phyloP scores from a whole-genome alignment of 768 basidiomycete genomes.

The Peribolospora baueri region DNA sequence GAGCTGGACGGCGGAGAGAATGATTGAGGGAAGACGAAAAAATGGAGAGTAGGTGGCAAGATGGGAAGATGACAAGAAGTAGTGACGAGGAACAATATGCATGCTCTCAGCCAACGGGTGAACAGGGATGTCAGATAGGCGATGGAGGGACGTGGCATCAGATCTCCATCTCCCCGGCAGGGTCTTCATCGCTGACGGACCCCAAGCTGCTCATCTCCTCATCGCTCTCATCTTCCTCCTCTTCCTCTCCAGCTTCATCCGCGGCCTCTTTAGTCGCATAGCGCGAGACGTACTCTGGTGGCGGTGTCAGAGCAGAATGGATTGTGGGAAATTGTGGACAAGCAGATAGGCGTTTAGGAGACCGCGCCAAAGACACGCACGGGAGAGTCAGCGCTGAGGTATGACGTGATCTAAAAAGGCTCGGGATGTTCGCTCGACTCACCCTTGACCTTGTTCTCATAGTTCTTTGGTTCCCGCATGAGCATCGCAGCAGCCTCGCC shows the following conservation, averaged over 20 bases:
- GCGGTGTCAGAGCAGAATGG: too few relatives aligned
- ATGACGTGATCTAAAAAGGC: background rate
- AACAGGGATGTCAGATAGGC: too few relatives aligned
- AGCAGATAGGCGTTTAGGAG: background rate
- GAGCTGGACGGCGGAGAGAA: too few relatives aligned
- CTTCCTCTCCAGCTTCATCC: constrained; percentile 41
- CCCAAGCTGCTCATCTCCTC: constrained; percentile 20
- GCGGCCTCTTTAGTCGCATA: constrained; percentile 78
- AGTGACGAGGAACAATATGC: too few relatives aligned
- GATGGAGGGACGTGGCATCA: background rate
- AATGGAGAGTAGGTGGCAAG: too few relatives aligned
- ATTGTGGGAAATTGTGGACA: too few relatives aligned
- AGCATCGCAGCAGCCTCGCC: constrained; percentile 92
- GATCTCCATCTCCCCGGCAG: constrained; percentile 10
- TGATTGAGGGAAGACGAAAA: too few relatives aligned
- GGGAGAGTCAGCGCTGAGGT: background rate
- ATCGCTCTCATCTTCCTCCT: constrained; percentile 40
- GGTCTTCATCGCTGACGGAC: constrained; percentile 16
- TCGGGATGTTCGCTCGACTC: constrained; percentile 9
- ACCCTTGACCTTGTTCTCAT: constrained; percentile 85
- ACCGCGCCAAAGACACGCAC: background rate
- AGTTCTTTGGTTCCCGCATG: constrained; percentile 92
- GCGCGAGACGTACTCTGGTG: constrained; percentile 71
- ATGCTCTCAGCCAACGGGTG: too few relatives aligned
- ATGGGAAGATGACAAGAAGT: too few relatives aligned